Conservation (phyloP, 2,329 filamentous ascomycete species). For the Colletotrichum cereale region DNA sequence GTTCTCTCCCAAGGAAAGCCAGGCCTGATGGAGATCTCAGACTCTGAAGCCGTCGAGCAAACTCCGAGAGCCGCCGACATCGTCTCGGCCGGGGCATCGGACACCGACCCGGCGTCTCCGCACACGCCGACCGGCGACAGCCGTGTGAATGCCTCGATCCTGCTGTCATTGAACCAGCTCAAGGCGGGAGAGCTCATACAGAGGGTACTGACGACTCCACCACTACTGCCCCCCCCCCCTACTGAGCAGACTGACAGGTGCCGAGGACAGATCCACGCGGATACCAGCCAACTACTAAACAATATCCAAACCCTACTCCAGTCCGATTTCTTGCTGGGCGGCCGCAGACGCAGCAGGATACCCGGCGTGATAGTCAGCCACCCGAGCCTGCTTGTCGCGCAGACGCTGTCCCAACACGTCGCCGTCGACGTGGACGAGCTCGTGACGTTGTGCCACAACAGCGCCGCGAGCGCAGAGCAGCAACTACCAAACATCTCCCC, state of each 20-base stretch:
- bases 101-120: not conserved
- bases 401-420: not conserved
- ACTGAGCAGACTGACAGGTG: not conserved
- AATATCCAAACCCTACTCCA: not conserved
- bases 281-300: not conserved
- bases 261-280: not conserved
- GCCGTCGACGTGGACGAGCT: not conserved
- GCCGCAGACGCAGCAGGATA: not conserved
- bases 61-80: not conserved
- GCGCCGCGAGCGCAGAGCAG: not conserved
- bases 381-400: not conserved
- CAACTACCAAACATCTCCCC: no score
- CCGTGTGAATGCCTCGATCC: not conserved
- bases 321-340: not conserved
- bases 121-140: not conserved
- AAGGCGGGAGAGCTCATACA: not conserved
- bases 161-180: not conserved
- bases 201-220: not conserved
- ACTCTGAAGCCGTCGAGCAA: not conserved
- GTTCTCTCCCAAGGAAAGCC: not conserved
- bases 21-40: not conserved
- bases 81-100: not conserved
- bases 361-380: not conserved
- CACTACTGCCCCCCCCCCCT: not conserved
- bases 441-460: not conserved